Conservation (phyloP, 2,329 filamentous ascomycete species). For the Diaporthe ampelina region DNA sequence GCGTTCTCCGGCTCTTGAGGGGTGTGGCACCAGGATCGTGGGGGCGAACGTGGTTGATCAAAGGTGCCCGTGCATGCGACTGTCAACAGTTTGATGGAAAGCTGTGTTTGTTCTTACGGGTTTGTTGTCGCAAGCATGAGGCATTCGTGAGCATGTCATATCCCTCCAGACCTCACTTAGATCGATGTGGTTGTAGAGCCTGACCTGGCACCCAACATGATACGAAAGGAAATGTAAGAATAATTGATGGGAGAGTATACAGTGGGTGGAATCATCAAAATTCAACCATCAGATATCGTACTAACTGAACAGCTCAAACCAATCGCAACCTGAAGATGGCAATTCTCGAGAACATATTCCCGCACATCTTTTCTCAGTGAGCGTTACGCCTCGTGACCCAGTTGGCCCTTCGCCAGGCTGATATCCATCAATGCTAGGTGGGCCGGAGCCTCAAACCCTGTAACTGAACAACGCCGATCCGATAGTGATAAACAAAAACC, state of each 20-base stretch:
- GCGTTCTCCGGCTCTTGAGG: neutral
- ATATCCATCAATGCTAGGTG: conserved; percentile 27
- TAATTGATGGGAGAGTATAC: conserved; percentile 21
- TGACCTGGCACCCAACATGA: no score
- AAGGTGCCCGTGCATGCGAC: neutral
- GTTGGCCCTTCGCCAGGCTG: conserved; percentile 28
- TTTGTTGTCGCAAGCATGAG: neutral
- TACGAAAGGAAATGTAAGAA: neutral
- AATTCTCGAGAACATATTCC: neutral
- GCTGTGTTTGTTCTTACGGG: no score
- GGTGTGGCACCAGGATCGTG: neutral
- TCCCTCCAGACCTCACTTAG: neutral
- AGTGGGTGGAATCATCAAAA: conserved; percentile 24
- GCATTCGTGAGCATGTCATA: neutral
- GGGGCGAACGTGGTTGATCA: neutral
- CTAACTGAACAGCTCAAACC: conserved; percentile 36
- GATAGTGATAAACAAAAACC: conserved; percentile 10
- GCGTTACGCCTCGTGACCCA: conserved; percentile 27
- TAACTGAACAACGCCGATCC: conserved; percentile 36
- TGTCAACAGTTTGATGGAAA: neutral
- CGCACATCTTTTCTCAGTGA: conserved; percentile 27
- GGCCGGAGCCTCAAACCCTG: conserved; percentile 27
- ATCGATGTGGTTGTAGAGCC: neutral
- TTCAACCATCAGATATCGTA: conserved; percentile 31
- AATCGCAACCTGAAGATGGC: neutral